Percentiles rank a stretch among this genome's conserved stretches.
Evolutionary conservation across 805 yeast genomes (phyloP).

Genomic region (Teunomyces cretensis): DNA sequence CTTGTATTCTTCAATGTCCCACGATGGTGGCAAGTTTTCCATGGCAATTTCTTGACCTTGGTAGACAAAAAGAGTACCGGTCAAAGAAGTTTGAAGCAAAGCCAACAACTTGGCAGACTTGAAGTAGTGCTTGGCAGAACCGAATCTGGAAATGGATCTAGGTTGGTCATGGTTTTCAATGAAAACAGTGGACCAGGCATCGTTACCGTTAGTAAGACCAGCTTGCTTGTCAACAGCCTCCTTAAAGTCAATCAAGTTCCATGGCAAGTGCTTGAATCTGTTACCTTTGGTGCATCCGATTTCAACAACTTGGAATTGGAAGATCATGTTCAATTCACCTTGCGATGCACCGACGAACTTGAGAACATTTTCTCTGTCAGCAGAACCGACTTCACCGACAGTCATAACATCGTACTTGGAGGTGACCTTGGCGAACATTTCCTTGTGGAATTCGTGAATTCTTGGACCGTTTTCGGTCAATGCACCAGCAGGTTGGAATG

Average conservation of each 20-base stretch:
- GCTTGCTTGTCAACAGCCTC: slow-evolving; percentile 20
- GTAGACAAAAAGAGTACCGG: slow-evolving; percentile 56
- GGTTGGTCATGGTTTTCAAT: slow-evolving; percentile 63
- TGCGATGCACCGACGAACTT: slow-evolving; percentile 42
- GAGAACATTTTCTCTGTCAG: slow-evolving; percentile 41
- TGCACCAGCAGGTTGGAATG: slow-evolving; percentile 38
- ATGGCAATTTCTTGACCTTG: slow-evolving; percentile 65
- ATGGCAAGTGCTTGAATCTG: slow-evolving; percentile 35
- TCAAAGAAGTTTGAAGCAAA: slow-evolving; percentile 43
- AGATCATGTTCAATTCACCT: slow-evolving; percentile 43
- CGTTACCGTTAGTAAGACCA: slow-evolving; percentile 44
- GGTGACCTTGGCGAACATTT: slow-evolving; percentile 44
- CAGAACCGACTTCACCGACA: slow-evolving; percentile 55
- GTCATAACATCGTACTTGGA: slow-evolving; percentile 52
- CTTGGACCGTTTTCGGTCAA: slow-evolving; percentile 49
- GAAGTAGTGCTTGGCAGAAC: slow-evolving; percentile 28
- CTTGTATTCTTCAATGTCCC: slow-evolving; percentile 50
- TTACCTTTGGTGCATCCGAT: slow-evolving; percentile 39
- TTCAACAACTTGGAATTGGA: slow-evolving; percentile 32
- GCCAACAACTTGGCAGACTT: slow-evolving; percentile 50
- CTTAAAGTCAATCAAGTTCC: slow-evolving; percentile 40
- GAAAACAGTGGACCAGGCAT: slow-evolving; percentile 58
- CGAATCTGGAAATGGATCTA: slow-evolving; percentile 52
- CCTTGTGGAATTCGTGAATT: slow-evolving; percentile 58
- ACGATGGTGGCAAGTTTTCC: slow-evolving; percentile 46